Conservation (phyloP, 163 green algal species). For the Scenedesmus sp. region DNA sequence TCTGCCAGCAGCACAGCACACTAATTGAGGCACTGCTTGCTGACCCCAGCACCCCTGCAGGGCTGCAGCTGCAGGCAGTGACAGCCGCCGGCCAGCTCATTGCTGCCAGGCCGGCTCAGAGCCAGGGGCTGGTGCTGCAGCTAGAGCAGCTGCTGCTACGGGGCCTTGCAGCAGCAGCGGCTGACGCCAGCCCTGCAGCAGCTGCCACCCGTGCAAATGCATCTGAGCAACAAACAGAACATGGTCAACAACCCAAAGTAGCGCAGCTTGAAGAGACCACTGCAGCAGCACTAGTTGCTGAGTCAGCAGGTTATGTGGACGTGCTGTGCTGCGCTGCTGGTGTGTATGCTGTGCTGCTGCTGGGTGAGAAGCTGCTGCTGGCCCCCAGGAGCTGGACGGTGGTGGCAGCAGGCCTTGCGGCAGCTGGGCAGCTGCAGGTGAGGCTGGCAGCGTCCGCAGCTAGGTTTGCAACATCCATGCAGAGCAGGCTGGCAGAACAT, state of each 20-base stretch:
- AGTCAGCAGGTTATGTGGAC: neutral
- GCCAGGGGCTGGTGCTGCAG: conserved; percentile 8
- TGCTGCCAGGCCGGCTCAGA: conserved; percentile 34
- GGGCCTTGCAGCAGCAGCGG: neutral
- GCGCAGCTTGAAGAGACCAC: neutral
- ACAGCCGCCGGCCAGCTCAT: conserved; percentile 10
- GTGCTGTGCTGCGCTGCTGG: conserved; percentile 14
- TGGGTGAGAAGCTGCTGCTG: conserved; percentile 46
- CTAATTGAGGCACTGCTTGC: conserved; percentile 21
- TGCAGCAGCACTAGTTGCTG: neutral
- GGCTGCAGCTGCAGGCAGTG: conserved; percentile 28
- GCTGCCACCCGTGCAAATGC: too few relatives aligned
- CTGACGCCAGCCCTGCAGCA: neutral
- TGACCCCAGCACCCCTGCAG: neutral
- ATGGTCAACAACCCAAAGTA: neutral
- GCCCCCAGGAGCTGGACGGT: conserved; percentile 23
- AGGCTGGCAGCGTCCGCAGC: neutral
- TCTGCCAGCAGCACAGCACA: neutral
- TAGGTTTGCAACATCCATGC: too few relatives aligned
- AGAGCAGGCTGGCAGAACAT: too few relatives aligned
- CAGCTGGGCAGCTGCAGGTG: neutral
- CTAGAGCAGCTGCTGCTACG: conserved; percentile 46
- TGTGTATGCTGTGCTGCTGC: conserved; percentile 45
- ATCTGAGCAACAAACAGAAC: neutral
- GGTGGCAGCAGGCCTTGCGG: conserved; percentile 30